Evolutionary conservation across 345 rosid genomes (phyloP), one percentile per base, ranked within the genome.

Genomic region (Schrenkiella parvula): DNA sequence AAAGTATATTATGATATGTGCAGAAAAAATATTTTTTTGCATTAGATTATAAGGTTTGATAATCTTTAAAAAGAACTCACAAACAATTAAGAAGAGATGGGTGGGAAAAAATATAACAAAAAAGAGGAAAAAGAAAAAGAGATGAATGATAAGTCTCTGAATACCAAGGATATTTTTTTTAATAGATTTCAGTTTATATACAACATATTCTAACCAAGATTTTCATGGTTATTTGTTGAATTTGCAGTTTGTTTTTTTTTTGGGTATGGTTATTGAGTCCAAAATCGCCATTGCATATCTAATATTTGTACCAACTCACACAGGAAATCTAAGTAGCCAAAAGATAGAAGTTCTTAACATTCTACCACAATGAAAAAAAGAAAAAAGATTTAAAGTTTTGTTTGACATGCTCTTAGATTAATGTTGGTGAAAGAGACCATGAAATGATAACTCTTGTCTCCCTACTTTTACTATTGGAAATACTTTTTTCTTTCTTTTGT

Each of bases 361-460:
- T 23, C 23, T 18, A 44, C 21, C 67, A 39, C 42, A 35, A 47
- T 14, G 28, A 25, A 53, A 50, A 18, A 48, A 38, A 46, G 35
- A 39, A 35, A 19, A 34, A 11, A 50, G 19, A 58, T 59, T 10
- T 51, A 9, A 51, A 52, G 14, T n/a, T 38, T 15, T 59, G 54
- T 62, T 31, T 51, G 53, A 48, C 62, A 58, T 66, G 68, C 73
- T 66, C 73, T 58, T 66, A 29, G 73, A 68, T 59, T 59, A 60
- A 44, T 75, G 74, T 68, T 75, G 73, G 73, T 68, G 71, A 75
- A 74, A 75, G 79, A 51, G 73, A 60, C 79, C 73, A 39, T 51
- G 73, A 74, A 67, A 75, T 75, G 64, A 75, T 75, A 60, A 29
- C 62, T 68, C 63, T 60, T 75, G 79, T 67, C 79, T 68, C 69